Percentiles rank a stretch among this genome's conserved stretches.
Conservation (phyloP, 2,329 filamentous ascomycete genomes). For the Xylaria sp. region DNA sequence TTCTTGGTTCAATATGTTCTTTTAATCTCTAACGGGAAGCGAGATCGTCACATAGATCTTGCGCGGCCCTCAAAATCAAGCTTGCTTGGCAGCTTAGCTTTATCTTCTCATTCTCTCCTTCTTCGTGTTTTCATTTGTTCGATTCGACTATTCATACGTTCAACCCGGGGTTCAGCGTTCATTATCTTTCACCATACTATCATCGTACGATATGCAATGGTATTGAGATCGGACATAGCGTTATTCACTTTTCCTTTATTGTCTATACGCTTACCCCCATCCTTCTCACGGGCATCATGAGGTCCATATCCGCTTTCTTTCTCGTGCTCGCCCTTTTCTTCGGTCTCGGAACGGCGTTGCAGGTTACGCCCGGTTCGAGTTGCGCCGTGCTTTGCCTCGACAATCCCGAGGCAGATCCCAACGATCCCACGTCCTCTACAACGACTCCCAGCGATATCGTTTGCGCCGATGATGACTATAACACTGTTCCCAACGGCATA, state of each 20-base stretch:
- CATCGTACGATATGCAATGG: slow-evolving; percentile 9
- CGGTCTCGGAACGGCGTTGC: slow-evolving; percentile 31
- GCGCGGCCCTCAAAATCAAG: slow-evolving; percentile 2
- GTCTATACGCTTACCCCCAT: background rate
- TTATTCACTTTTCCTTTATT: background rate
- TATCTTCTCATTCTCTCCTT: slow-evolving; percentile 8
- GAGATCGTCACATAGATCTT: background rate
- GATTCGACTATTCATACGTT: background rate
- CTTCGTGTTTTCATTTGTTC: slow-evolving; percentile 1
- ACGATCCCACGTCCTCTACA: slow-evolving; percentile 34
- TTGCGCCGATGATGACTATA: slow-evolving; percentile 40
- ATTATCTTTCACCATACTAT: background rate
- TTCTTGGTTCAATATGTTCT: no score
- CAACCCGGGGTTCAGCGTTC: background rate
- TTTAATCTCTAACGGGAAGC: background rate
- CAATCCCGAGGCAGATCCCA: slow-evolving; percentile 30
- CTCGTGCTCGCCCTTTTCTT: slow-evolving; percentile 19
- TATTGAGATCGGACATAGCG: slow-evolving; percentile 3
- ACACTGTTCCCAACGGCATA: slow-evolving; percentile 35
- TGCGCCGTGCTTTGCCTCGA: slow-evolving; percentile 47
- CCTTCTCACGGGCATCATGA: slow-evolving; percentile 12
- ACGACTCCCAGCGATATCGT: slow-evolving; percentile 45
- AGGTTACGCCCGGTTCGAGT: slow-evolving; percentile 46
- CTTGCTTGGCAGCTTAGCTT: slow-evolving; percentile 1
- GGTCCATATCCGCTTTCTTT: slow-evolving; percentile 12